phyloP scores from a whole-genome alignment of 78 protist species.

The Mantamonas sphyraenae region DNA sequence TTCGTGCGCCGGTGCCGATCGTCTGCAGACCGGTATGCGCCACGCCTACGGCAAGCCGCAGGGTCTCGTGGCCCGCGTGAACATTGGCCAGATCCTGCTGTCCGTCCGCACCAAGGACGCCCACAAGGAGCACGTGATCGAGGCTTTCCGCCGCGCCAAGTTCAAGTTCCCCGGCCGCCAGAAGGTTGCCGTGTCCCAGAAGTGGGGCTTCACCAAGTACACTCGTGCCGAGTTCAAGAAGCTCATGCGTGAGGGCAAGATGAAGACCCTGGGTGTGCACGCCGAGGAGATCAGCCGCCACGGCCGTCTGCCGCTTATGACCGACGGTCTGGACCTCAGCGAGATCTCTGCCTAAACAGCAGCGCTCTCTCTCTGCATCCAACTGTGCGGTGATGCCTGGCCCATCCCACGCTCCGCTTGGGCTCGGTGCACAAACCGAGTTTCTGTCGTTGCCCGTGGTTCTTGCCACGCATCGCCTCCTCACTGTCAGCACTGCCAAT shows the following conservation, averaged over 20 bases:
- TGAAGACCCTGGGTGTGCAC: conserved; percentile 77
- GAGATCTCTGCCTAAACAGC: too few relatives aligned
- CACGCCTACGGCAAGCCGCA: conserved; percentile 98
- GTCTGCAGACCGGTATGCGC: conserved; percentile 99
- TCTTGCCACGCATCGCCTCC: too few relatives aligned
- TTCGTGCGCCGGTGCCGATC: conserved; percentile 99
- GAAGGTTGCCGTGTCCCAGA: conserved; percentile 77
- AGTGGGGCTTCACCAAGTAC: conserved; percentile 97
- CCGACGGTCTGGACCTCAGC: too few relatives aligned
- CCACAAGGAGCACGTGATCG: conserved; percentile 58
- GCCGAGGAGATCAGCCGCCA: conserved; percentile 51
- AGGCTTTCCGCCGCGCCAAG: conserved; percentile 97
- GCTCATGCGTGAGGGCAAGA: conserved; percentile 40
- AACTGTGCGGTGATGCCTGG: too few relatives aligned
- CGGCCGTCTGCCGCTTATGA: conserved; percentile 49
- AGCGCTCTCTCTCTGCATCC: too few relatives aligned
- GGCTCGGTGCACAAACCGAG: too few relatives aligned
- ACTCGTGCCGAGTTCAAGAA: conserved; percentile 65
- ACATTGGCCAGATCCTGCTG: conserved; percentile 91
- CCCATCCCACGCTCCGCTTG: too few relatives aligned
- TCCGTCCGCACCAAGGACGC: conserved; percentile 89
- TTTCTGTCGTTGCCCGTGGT: too few relatives aligned
- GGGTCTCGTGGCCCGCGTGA: conserved; percentile 97
- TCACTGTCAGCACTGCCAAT: too few relatives aligned
- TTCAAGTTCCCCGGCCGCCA: conserved; percentile 99